Percentiles rank a stretch among this genome's conserved stretches.
These are phyloP conservation scores for Mycena capillaripes DNA, from an alignment of 768 basidiomycete species.

Conservation along the genomic window DNA sequence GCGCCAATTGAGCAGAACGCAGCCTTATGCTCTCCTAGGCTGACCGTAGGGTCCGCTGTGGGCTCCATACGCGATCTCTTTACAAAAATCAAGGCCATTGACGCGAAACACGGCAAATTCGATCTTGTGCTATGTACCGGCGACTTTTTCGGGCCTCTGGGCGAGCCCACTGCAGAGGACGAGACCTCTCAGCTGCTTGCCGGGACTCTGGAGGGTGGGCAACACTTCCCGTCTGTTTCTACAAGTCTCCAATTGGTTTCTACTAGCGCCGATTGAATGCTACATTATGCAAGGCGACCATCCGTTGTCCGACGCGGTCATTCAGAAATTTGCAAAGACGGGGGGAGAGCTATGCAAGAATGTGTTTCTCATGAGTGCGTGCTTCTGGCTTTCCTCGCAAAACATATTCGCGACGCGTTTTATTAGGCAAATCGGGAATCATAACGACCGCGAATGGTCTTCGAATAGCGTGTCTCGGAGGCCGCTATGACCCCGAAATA, in stretches of 20 bases:
- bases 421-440: slow-evolving; percentile 83
- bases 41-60: slow-evolving; percentile 85
- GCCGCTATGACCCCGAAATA: slow-evolving; percentile 74
- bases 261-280: slow-evolving; percentile 85
- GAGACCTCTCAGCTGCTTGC: slow-evolving; percentile 73
- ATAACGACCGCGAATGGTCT: slow-evolving; percentile 85
- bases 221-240: slow-evolving; percentile 8
- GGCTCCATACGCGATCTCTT: slow-evolving; percentile 85
- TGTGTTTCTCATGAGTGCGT: slow-evolving; percentile 88
- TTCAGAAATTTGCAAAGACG: slow-evolving; percentile 81
- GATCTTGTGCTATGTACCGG: slow-evolving; percentile 85
- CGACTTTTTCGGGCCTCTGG: slow-evolving; percentile 85
- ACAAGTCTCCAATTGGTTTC: slow-evolving; percentile 26
- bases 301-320: slow-evolving; percentile 78
- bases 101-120: slow-evolving; percentile 95
- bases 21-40: slow-evolving; percentile 46
- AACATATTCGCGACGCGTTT: slow-evolving; percentile 18
- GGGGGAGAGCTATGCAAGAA: slow-evolving; percentile 87
- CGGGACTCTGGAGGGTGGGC: slow-evolving; percentile 76
- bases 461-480: slow-evolving; percentile 89
- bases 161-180: slow-evolving; percentile 52
- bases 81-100: slow-evolving; percentile 84
- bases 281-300: slow-evolving; percentile 93
- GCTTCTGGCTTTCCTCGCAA: not conserved
- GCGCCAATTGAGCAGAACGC: not conserved